phyloP scores from a whole-genome alignment of 352 stramenopile genomes.

The Elongisporangium undulatum region DNA sequence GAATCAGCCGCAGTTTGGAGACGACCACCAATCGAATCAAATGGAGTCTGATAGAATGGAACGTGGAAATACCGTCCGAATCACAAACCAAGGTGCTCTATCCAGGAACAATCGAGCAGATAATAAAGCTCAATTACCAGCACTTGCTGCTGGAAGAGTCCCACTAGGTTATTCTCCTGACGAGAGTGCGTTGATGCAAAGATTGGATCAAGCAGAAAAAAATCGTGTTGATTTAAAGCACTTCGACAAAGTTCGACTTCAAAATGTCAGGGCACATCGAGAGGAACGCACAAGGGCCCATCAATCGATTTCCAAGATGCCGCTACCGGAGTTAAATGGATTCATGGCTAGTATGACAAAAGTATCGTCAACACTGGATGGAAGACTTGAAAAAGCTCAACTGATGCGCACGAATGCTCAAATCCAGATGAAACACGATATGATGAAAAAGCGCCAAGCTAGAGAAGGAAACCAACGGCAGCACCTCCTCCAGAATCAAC shows the following conservation, averaged over 20 bases:
- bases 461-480: constrained; percentile 9
- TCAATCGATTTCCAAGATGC: background rate
- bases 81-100: background rate
- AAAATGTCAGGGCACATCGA: constrained; percentile 31
- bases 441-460: constrained; percentile 10
- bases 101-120: background rate
- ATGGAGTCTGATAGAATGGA: background rate
- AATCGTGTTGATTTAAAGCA: constrained; percentile 32
- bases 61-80: background rate
- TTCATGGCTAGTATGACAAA: background rate
- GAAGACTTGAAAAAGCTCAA: constrained; percentile 5
- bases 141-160: constrained; percentile 4
- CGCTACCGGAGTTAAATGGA: constrained; percentile 2
- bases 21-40: background rate
- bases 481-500: constrained; percentile 4
- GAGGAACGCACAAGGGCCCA: constrained; percentile 24
- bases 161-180: constrained; percentile 5
- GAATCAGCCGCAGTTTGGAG: background rate
- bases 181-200: constrained; percentile 12
- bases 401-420: constrained; percentile 3
- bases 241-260: constrained; percentile 36
- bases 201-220: constrained; percentile 37
- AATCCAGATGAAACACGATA: constrained; percentile 8
- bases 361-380: constrained; percentile 2
- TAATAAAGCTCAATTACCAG: background rate